Percentiles rank a stretch among this genome's conserved stretches.
These are phyloP conservation scores for Kodamaea neixiangensis DNA, from an alignment of 805 yeast species.

Conservation along the genomic window DNA sequence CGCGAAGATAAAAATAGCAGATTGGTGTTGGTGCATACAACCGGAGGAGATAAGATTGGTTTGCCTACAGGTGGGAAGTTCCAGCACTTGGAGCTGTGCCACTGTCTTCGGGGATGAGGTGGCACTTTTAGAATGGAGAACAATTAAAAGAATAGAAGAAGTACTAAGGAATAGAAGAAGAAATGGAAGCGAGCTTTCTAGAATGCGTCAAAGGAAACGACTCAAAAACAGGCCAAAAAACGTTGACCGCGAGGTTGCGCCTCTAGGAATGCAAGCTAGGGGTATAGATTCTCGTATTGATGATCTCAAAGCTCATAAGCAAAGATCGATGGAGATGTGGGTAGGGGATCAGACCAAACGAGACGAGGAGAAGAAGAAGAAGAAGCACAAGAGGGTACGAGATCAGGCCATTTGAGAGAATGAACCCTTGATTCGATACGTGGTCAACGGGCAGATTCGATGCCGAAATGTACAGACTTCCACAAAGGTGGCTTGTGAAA, in stretches of 20 bases:
- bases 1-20: background rate
- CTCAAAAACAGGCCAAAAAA: background rate
- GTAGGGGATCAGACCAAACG: background rate
- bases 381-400: background rate
- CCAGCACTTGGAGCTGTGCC: no score
- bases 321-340: background rate
- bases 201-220: background rate
- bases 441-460: background rate
- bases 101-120: no score
- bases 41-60: background rate
- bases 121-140: no score
- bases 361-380: background rate
- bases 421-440: background rate
- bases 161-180: background rate
- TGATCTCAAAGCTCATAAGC: background rate
- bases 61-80: background rate
- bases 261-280: background rate
- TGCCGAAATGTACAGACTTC: background rate
- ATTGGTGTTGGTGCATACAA: background rate
- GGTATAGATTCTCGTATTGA: background rate
- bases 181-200: background rate
- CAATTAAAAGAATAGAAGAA: background rate
- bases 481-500: no score
- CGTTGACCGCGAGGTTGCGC: background rate
- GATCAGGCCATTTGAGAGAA: background rate